phyloP scores from a whole-genome alignment of 352 stramenopile species.

The Pythium sp. region DNA sequence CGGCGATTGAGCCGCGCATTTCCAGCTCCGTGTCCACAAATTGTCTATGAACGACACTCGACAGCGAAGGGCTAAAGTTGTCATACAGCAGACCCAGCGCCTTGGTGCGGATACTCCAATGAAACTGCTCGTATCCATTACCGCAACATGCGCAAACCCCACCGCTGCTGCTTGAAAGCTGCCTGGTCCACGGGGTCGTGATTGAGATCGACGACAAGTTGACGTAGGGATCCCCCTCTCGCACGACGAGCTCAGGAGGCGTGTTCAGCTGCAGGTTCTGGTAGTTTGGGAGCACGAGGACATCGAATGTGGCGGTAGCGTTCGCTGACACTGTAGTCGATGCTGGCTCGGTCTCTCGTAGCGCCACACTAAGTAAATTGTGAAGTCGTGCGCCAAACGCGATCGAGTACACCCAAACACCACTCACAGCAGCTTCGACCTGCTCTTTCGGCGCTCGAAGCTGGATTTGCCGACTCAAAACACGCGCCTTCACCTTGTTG shows the following conservation, averaged over 20 bases:
- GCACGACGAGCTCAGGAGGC: conserved; percentile 6
- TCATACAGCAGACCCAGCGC: conserved; percentile 12
- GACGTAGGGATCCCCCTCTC: background rate
- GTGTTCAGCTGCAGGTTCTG: conserved; percentile 5
- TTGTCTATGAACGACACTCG: conserved; percentile 12
- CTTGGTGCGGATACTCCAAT: conserved; percentile 12
- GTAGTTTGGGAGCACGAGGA: conserved; percentile 15
- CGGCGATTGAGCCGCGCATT: conserved; percentile 12
- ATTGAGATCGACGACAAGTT: conserved; percentile 9
- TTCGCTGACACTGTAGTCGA: background rate
- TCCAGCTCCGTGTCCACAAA: background rate
- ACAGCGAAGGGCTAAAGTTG: background rate
- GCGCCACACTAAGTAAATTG: conserved; percentile 2
- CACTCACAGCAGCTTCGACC: background rate
- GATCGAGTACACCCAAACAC: conserved; percentile 12
- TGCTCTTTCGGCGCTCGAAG: background rate
- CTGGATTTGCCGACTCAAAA: conserved; percentile 7
- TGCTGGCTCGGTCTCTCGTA: background rate
- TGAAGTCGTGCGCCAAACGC: conserved; percentile 7
- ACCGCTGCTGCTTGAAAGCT: background rate
- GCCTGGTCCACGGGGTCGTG: background rate
- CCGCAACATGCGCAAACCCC: background rate
- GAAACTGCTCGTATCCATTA: conserved; percentile 8
- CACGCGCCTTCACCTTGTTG: background rate
- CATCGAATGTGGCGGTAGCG: background rate